Evolutionary conservation across 1,284 basidiomycete species (phyloP).

Genomic region (Ustilago shanxiensis): DNA sequence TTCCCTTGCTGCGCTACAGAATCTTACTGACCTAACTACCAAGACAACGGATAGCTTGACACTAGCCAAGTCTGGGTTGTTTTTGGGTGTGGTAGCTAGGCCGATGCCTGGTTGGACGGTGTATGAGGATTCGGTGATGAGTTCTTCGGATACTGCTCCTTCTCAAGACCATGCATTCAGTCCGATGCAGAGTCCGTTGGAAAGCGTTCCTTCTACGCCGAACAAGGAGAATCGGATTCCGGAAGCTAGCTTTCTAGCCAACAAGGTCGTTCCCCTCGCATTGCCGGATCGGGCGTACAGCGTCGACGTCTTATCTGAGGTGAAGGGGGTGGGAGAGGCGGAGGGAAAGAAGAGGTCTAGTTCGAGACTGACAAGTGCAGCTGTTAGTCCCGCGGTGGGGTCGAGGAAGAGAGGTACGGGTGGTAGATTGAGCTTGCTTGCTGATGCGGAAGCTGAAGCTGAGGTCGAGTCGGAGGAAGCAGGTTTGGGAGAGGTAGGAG

Average conservation of each 20-base stretch:
- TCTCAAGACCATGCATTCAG: constrained; percentile 37
- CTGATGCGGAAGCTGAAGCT: constrained; percentile 34
- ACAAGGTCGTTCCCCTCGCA: constrained; percentile 26
- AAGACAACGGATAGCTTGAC: constrained; percentile 21
- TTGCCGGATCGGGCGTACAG: constrained; percentile 43
- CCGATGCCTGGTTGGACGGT: constrained; percentile 40
- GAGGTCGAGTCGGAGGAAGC: constrained; percentile 3
- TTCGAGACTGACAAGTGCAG: neutral
- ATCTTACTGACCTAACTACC: constrained; percentile 17
- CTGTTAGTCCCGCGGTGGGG: neutral
- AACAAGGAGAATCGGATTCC: constrained; percentile 49
- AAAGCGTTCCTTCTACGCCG: constrained; percentile 23
- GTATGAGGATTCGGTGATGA: constrained; percentile 28
- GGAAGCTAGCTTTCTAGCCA: constrained; percentile 22
- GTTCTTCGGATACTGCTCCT: constrained; percentile 30
- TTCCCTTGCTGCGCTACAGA: constrained; percentile 1
- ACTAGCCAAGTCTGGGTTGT: constrained; percentile 36
- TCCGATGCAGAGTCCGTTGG: constrained; percentile 5
- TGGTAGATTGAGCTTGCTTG: constrained; percentile 44
- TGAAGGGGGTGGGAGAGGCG: neutral
- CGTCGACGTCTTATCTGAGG: constrained; percentile 18
- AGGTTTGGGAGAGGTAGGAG: constrained; percentile 5
- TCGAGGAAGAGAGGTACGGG: constrained; percentile 46
- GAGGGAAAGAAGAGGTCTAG: constrained; percentile 2
- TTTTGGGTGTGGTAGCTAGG: constrained; percentile 37